Evolutionary conservation across 495 filamentous ascomycete genomes (phyloP).

Genomic region (Sphaerosporella brunnea): DNA sequence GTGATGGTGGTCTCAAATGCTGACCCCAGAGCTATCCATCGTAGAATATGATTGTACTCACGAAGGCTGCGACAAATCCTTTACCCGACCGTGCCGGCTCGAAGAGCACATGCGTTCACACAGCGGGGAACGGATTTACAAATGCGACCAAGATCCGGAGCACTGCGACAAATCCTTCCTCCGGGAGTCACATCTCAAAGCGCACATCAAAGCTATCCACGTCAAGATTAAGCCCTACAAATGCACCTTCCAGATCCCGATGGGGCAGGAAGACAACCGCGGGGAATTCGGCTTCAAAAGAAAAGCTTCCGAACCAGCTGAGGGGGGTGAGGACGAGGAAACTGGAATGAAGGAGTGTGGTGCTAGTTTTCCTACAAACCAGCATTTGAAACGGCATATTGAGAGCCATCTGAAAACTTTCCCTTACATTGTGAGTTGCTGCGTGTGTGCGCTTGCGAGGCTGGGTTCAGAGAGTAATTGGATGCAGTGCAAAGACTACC

Average conservation of each 20-base stretch:
- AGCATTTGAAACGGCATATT: slow-evolving; percentile 27
- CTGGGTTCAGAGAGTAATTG: not conserved
- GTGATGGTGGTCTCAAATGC: not conserved
- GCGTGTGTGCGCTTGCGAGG: not conserved
- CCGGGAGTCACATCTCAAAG: slow-evolving; percentile 22
- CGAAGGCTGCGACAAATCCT: slow-evolving; percentile 57
- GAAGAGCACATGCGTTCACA: slow-evolving; percentile 66
- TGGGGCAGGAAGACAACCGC: slow-evolving; percentile 15
- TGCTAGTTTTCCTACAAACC: slow-evolving; percentile 20
- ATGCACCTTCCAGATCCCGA: slow-evolving; percentile 19
- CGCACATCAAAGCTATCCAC: slow-evolving; percentile 23
- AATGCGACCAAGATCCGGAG: slow-evolving; percentile 40
- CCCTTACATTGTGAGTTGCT: slow-evolving; percentile 19
- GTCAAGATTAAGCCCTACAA: slow-evolving; percentile 12
- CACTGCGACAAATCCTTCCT: slow-evolving; percentile 68
- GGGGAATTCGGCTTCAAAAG: slow-evolving; percentile 23
- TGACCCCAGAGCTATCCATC: too few species aligned
- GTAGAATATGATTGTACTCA: slow-evolving; percentile 43
- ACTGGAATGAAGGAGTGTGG: slow-evolving; percentile 14
- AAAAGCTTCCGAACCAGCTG: slow-evolving; percentile 8
- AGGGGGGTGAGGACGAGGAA: not conserved
- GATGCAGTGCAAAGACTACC: slow-evolving; percentile 48
- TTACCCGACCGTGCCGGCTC: slow-evolving; percentile 64
- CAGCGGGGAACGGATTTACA: slow-evolving; percentile 47
- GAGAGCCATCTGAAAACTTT: slow-evolving; percentile 27